Percentiles rank a stretch among this genome's conserved stretches.
phyloP scores from a whole-genome alignment of 1,139 yeast genomes.

The Ashbya aceris region DNA sequence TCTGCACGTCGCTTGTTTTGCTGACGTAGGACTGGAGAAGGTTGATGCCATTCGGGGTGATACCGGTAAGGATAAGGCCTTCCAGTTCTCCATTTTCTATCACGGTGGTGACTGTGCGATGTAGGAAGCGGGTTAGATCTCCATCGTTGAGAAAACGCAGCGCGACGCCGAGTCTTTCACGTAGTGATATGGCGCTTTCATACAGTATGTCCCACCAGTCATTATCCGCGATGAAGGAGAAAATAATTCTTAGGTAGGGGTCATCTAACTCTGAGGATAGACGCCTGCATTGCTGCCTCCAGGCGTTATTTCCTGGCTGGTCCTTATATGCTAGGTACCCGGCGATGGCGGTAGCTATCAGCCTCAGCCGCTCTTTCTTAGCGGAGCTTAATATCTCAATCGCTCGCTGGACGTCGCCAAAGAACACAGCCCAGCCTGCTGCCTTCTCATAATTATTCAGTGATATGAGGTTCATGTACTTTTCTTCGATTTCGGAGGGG shows the following conservation, averaged over 20 bases:
- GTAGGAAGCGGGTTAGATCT: constrained; percentile 60
- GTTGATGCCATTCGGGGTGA: constrained; percentile 75
- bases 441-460: constrained; percentile 74
- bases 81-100: constrained; percentile 77
- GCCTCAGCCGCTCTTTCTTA: constrained; percentile 41
- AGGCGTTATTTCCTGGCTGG: constrained; percentile 56
- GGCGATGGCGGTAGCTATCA: constrained; percentile 91
- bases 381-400: constrained; percentile 54
- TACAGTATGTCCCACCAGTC: constrained; percentile 96
- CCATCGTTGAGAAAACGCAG: constrained; percentile 72
- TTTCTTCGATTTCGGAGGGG: constrained; percentile 62
- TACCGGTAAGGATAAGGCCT: constrained; percentile 82
- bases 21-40: constrained; percentile 81
- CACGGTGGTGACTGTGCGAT: constrained; percentile 61
- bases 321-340: constrained; percentile 77
- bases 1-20: constrained; percentile 84
- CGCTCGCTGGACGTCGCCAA: constrained; percentile 77
- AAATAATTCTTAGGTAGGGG: constrained; percentile 84
- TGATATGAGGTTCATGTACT: constrained; percentile 47
- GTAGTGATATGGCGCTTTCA: constrained; percentile 76
- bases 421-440: constrained; percentile 97
- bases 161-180: constrained; percentile 87
- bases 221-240: constrained; percentile 88
- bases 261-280: constrained; percentile 81
- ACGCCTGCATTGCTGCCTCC: constrained; percentile 88